Conservation (phyloP, 2,329 filamentous ascomycete genomes). For the Venturia pyrina region DNA sequence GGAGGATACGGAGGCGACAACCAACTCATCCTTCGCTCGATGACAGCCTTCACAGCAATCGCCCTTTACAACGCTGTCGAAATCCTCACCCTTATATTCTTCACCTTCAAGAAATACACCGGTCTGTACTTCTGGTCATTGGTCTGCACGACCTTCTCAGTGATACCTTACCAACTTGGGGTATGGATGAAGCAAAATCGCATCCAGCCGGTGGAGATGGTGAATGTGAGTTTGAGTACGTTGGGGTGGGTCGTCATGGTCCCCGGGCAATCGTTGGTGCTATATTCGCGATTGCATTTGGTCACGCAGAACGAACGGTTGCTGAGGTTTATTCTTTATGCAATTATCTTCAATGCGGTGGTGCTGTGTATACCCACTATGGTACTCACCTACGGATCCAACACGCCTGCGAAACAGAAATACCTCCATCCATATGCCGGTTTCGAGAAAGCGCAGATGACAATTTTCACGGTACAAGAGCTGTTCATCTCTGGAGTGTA, state of each 20-base stretch:
- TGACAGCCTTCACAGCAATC: conserved; percentile 15
- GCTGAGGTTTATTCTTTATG: conserved; percentile 41
- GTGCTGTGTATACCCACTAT: conserved; percentile 45
- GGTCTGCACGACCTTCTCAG: conserved; percentile 32
- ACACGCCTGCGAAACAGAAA: conserved; percentile 26
- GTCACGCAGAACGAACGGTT: conserved; percentile 42
- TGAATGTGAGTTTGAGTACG: conserved; percentile 33
- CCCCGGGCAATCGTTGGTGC: conserved; percentile 50
- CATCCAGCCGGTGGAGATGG: conserved; percentile 28
- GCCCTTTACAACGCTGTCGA: conserved; percentile 34
- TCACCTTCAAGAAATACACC: conserved; percentile 37
- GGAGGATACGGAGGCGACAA: conserved; percentile 7
- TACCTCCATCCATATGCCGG: conserved; percentile 29
- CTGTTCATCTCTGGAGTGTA: conserved; percentile 22
- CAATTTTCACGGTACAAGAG: conserved; percentile 34
- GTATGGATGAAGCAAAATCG: conserved; percentile 37
- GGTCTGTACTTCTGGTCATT: conserved; percentile 43
- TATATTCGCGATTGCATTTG: conserved; percentile 54
- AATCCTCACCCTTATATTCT: conserved; percentile 35
- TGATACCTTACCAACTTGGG: conserved; percentile 38
- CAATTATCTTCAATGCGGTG: conserved; percentile 48
- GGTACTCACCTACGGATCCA: conserved; percentile 45
- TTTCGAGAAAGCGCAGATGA: conserved; percentile 38
- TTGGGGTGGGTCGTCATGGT: conserved; percentile 52
- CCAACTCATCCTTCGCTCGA: background rate